Base-by-base conservation (phyloP, 208 protist genomes). In the Trypanosomatidae sp. region DNA sequence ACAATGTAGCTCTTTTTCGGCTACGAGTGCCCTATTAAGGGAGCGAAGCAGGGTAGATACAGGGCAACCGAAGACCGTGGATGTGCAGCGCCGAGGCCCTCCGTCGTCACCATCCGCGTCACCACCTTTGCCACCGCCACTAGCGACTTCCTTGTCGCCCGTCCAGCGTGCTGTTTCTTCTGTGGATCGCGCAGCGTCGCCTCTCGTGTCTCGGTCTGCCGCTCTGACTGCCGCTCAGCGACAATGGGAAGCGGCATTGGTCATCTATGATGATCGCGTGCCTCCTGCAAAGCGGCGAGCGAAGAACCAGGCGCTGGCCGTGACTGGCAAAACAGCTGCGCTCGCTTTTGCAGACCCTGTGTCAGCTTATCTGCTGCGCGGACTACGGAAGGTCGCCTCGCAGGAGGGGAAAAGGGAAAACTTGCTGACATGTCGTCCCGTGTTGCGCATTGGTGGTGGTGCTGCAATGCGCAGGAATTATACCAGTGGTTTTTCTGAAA, bases 191-290 rank as follows among this genome's bases (percentile, higher is more conserved):
- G 60, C 39, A 46, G 3, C 64, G 44, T 25, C 41, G n/a, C 15
- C 55, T 5, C 60, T 68, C 25, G 15, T 53, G 46, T 41, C 68
- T 8, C 58, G 68, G 5, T 50, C 62, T 46, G 68, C 74, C 1
- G 44, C 62, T 3, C 30, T 44, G 15, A 65, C 74, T 4, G 68
- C 69, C 13, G 43, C 47, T 13, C 75, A 71, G 55, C 69, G 75
- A 30, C 44, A 80, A 50, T 46, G 64, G 28, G 75, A 80, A 69
- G 69, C 75, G 0, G 62, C 62, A 4, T 47, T 80, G 17, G 47
- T 75, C 10, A 71, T 80, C 33, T 74, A 80, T 52, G 75, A 80
- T 50, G 75, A 80, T 60, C 69, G 75, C 30, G 75, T 80, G 44
- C 75, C 75, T 5, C 75, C 75, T 39, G 62, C 39, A 17, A 13